phyloP scores from a whole-genome alignment of 768 basidiomycete genomes.

The Tylopilus subfusipes region DNA sequence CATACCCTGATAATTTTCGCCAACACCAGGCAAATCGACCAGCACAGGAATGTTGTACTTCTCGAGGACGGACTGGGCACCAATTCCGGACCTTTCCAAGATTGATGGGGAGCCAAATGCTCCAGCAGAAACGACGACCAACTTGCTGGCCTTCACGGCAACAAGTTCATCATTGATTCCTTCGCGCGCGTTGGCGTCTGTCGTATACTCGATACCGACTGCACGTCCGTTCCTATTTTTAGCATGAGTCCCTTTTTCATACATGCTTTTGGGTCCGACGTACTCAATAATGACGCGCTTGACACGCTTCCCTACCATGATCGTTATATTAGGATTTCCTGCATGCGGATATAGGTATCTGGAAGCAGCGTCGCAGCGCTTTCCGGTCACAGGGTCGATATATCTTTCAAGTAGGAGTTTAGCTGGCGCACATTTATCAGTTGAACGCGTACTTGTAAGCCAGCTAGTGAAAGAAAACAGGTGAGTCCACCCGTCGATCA shows the following conservation, averaged over 20 bases:
- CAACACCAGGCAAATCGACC: conserved; percentile 63
- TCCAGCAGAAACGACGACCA: conserved; percentile 51
- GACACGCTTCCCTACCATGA: conserved; percentile 27
- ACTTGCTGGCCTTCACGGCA: conserved; percentile 27
- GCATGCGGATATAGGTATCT: conserved; percentile 35
- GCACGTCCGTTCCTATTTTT: conserved; percentile 32
- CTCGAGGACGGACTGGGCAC: conserved; percentile 45
- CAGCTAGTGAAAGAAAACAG: conserved; percentile 2
- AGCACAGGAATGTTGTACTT: conserved; percentile 43
- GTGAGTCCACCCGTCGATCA: neutral
- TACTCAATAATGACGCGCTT: conserved; percentile 9
- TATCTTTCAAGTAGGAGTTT: conserved; percentile 39
- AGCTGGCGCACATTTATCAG: no score
- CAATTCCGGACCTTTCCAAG: conserved; percentile 67
- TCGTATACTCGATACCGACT: conserved; percentile 35
- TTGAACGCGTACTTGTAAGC: conserved; percentile 13
- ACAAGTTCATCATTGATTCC: neutral
- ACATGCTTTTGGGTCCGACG: no score
- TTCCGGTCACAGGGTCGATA: conserved; percentile 43
- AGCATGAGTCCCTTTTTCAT: no score
- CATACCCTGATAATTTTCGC: conserved; percentile 61
- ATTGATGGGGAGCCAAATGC: conserved; percentile 56
- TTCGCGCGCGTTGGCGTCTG: no score
- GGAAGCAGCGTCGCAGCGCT: conserved; percentile 33
- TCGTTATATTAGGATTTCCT: conserved; percentile 28